These are phyloP conservation scores for Pilasporangium apinafurcum DNA, from an alignment of 352 stramenopile species.

Conservation along the genomic window DNA sequence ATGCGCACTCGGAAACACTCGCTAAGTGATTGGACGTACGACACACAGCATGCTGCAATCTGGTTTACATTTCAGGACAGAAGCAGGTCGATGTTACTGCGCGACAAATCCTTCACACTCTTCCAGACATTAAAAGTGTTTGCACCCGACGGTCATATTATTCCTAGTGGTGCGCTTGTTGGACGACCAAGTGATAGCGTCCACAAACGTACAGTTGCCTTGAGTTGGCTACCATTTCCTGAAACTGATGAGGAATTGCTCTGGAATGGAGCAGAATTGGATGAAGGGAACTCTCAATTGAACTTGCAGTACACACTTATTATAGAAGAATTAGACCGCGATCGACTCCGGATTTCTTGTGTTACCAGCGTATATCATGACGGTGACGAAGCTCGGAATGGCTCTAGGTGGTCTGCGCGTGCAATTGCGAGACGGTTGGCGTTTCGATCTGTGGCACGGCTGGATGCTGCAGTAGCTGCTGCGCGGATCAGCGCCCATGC, in stretches of 20 bases:
- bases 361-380: conserved; percentile 54
- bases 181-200: conserved; percentile 33
- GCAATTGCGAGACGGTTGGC: conserved; percentile 40
- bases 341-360: conserved; percentile 44
- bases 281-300: conserved; percentile 17
- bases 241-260: conserved; percentile 5
- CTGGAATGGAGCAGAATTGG: too few relatives aligned
- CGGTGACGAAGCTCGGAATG: conserved; percentile 15
- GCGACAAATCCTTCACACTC: conserved; percentile 50
- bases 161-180: conserved; percentile 13
- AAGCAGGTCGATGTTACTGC: conserved; percentile 36
- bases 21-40: conserved; percentile 18
- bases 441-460: conserved; percentile 30
- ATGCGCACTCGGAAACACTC: conserved; percentile 25
- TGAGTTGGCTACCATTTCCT: conserved; percentile 54
- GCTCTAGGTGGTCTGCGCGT: conserved; percentile 20
- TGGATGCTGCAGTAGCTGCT: conserved; percentile 40
- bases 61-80: conserved; percentile 53
- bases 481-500: conserved; percentile 36
- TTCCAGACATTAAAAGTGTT: conserved; percentile 65
- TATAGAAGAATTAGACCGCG: conserved; percentile 43
- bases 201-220: conserved; percentile 48
- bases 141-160: too few relatives aligned
- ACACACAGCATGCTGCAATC: conserved; percentile 53
- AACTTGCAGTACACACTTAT: conserved; percentile 62